Conservation (phyloP, 257 asterid species). For the Avicennia marina region DNA sequence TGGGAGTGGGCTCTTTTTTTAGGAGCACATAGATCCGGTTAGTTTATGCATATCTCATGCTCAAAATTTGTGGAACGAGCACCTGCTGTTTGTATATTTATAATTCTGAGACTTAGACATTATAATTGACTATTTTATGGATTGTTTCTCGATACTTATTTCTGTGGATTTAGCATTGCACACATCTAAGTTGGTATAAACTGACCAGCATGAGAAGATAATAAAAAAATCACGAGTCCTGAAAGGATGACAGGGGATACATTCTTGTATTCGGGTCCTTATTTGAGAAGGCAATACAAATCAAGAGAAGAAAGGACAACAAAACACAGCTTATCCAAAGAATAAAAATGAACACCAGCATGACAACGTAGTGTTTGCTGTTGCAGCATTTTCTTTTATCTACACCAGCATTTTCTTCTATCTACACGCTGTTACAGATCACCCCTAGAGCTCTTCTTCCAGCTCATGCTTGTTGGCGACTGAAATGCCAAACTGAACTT, state of each 20-base stretch:
- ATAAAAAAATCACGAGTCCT: not conserved
- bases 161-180: no score
- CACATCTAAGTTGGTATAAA: no score
- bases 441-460: constrained; percentile 30
- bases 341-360: constrained; percentile 24
- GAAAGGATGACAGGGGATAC: constrained; percentile 14
- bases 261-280: constrained; percentile 37
- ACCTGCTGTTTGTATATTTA: no score
- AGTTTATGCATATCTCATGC: constrained; percentile 48
- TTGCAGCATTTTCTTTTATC: constrained; percentile 21
- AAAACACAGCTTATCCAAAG: constrained; percentile 57
- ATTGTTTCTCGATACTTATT: no score
- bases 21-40: not conserved
- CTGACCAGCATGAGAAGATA: no score
- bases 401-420: no score
- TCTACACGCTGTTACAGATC: constrained; percentile 49
- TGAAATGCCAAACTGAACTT: constrained; percentile 15
- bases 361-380: constrained; percentile 37
- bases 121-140: no score
- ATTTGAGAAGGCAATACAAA: constrained; percentile 38
- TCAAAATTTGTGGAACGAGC: not conserved
- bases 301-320: constrained; percentile 34
- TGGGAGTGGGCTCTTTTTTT: not conserved
- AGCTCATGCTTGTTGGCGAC: constrained; percentile 17
- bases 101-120: no score